Base-by-base conservation (phyloP, 1,139 yeast genomes). In the Zygoascus sp. region DNA sequence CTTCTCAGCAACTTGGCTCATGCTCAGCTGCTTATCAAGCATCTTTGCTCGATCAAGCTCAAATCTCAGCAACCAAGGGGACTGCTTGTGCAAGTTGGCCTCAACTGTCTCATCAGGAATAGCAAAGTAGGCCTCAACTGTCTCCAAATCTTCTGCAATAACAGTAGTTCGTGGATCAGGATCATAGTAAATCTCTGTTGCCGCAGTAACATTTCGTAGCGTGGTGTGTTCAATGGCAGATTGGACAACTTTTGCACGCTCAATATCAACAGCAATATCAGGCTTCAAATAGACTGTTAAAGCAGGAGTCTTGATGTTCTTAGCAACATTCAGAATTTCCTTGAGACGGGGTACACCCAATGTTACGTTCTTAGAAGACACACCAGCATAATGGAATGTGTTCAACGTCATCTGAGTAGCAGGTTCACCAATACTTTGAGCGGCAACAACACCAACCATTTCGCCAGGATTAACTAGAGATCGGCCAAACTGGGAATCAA, bases 311-410 rank as follows among this genome's bases (percentile, higher is more conserved):
- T 90, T 92, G 76, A 92, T 89, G 61, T 87, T 90, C 73, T 92
- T 94, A 16, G 99, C 98, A 56, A 94, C 98, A 67, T 92, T 92
- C 68, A 94, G 79, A 79, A 94, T 94, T 75, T 94, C 99, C 79
- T 94, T 94, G 69, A 94, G 79, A 77, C 99, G 95, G 57, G 99
- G 99, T 64, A 94, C 98, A 80, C 99, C 99, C 60, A 95, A 80
- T 4, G 99, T 94, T 51, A 94, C 98, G 68, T 94, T 94, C 82
- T 92, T 94, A 9, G 97, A 90, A 35, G 97, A 92, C 53, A 94
- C 98, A 85, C 99, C 99, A 25, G 99, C 99, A 76, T 90, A 94
- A 76, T 94, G 99, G 96, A 94, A 94, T 59, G 99, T 92, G 66
- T 92, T 92, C 71, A 92, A 79, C 0, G 99, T 92, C 99, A 92